Base-by-base conservation (phyloP, 176 grass and related monocot genomes). In the Avena sativa region DNA sequence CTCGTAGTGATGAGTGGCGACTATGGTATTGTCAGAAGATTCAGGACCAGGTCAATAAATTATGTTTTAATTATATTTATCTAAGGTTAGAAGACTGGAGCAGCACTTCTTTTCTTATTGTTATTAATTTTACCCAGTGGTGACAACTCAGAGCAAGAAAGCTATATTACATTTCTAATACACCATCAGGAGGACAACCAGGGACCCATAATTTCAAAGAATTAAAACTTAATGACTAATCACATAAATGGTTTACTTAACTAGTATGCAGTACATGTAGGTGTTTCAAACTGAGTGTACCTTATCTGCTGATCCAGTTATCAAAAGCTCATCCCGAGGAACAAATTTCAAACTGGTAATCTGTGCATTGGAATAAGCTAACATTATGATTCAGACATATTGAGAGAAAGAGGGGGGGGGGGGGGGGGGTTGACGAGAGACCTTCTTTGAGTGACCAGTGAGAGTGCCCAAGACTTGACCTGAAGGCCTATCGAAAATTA, bases 221-320 rank as follows among this genome's bases (percentile, higher is more conserved):
- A 75, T 75, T 23, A 75, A 14, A 48, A 75, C 13, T 75, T 23
- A 14, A 50, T 75, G 47, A 75, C 48, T 1, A 55, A 76, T 38
- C 70, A 23, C 20, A 48, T 9, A 48, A 76, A 76, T 32, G 13
- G 53, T 76, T 76, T 76, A 53, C 48, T 52, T 53, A 17, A 53
- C 48, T 53, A 34, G 50, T 77, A 76, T 76, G 3, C 46, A 76
- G 13, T 76, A 52, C 25, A 11, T 71, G 38, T 46, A 72, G 69
- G 19, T 47, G 55, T 69, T 69, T 9, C 66, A 38, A 38, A 40
- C 34, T 69, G 66, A 10, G 32, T 69, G 52, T 90, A 94, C 97
- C 97, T 97, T 97, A 89, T 99, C 97, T n/a, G 89, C 89, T 61
- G 97, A 99, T 75, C 97, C 97, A 52, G 94, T 94, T 66, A 99